Percentiles rank a stretch among this genome's conserved stretches.
Conservation (phyloP, 208 protist genomes). For the Phytomonas serpens region DNA sequence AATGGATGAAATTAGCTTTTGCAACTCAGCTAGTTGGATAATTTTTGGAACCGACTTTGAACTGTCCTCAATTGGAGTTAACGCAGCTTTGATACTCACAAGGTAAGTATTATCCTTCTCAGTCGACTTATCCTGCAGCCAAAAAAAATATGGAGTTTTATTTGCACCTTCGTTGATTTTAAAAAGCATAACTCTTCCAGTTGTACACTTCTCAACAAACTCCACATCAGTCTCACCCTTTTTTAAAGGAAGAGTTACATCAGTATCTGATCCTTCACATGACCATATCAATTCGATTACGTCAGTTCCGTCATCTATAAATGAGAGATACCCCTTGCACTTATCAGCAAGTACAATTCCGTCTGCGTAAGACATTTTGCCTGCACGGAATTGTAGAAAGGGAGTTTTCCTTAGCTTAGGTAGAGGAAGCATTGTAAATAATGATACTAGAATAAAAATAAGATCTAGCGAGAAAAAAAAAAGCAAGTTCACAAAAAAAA, state of each 20-base stretch:
- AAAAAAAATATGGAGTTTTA: slow-evolving; percentile 52
- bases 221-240: slow-evolving; percentile 22
- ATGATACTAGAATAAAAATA: slow-evolving; percentile 9
- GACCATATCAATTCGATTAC: slow-evolving; percentile 46
- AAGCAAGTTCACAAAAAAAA: slow-evolving; percentile 1
- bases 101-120: slow-evolving; percentile 49
- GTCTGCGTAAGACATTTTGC: slow-evolving; percentile 57
- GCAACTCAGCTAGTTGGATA: slow-evolving; percentile 42
- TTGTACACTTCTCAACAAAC: slow-evolving; percentile 62
- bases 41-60: slow-evolving; percentile 6
- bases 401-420: slow-evolving; percentile 18
- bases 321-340: slow-evolving; percentile 41
- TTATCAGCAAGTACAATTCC: slow-evolving; percentile 47
- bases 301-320: slow-evolving; percentile 22
- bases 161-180: slow-evolving; percentile 23
- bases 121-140: slow-evolving; percentile 79
- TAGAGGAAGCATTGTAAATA: slow-evolving; percentile 21
- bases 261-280: slow-evolving; percentile 13
- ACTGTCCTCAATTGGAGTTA: slow-evolving; percentile 14
- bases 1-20: slow-evolving; percentile 45
- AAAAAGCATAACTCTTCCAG: slow-evolving; percentile 66
- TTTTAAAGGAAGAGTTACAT: slow-evolving; percentile 14
- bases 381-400: slow-evolving; percentile 58
- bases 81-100: slow-evolving; percentile 28
- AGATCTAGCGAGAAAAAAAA: slow-evolving; percentile 16